Evolutionary conservation across 805 yeast species (phyloP).

Genomic region (Monosporozyma siamensis): DNA sequence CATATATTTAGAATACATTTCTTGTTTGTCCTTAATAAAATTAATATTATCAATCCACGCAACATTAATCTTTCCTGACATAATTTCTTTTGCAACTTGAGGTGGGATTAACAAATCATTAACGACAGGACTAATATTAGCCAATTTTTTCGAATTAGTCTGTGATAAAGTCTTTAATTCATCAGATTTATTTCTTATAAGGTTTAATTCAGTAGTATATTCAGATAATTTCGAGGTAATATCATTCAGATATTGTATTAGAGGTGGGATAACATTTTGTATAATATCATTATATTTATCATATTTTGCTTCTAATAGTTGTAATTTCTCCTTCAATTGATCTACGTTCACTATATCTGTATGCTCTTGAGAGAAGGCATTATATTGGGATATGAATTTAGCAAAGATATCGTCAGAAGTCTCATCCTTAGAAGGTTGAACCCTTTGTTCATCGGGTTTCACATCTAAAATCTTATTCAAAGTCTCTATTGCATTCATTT

Average conservation of each 20-base stretch:
- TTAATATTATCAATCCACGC: conserved; percentile 59
- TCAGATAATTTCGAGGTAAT: conserved; percentile 52
- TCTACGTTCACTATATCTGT: conserved; percentile 6
- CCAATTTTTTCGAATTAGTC: conserved; percentile 40
- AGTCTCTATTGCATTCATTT: not conserved
- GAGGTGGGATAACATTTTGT: conserved; percentile 34
- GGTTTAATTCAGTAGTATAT: conserved; percentile 53
- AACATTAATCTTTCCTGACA: conserved; percentile 46
- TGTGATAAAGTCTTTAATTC: conserved; percentile 39
- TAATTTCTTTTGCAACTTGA: conserved; percentile 46
- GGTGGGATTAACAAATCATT: conserved; percentile 73
- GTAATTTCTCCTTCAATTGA: conserved; percentile 12
- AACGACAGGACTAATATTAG: conserved; percentile 61
- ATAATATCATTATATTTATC: conserved; percentile 15
- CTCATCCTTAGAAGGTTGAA: not conserved
- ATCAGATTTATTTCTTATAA: conserved; percentile 45
- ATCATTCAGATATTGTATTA: conserved; percentile 41
- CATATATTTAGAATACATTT: conserved; percentile 39
- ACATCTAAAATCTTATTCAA: not conserved
- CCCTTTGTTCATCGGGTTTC: not conserved
- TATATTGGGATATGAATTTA: conserved; percentile 4
- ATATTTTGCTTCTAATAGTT: conserved; percentile 15
- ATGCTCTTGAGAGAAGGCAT: conserved; percentile 4
- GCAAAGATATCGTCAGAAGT: not conserved
- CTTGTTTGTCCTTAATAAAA: conserved; percentile 48